A percentile compares a stretch with the other conserved stretches of the same genome.
Evolutionary conservation across 2,329 filamentous ascomycete genomes (phyloP).

Genomic region (Iodosphaeria phyllophila): DNA sequence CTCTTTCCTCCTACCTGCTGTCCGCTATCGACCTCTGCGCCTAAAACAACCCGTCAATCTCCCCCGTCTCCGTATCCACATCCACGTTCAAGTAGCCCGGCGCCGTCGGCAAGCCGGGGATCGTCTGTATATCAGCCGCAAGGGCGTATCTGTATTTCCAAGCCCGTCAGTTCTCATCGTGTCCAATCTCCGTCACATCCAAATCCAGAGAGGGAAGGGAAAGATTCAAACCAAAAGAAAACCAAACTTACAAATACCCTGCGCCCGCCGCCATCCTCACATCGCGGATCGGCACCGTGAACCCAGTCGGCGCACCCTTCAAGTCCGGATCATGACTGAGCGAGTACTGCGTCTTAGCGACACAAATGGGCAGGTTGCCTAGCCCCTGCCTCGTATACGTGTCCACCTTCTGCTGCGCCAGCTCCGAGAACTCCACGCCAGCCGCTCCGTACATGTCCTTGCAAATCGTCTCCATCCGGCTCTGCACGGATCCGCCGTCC

Average conservation of each 20-base stretch:
- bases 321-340: slow-evolving; percentile 81
- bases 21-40: too few relatives aligned
- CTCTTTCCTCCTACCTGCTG: too few relatives aligned
- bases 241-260: slow-evolving; percentile 56
- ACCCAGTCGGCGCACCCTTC: slow-evolving; percentile 88
- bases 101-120: slow-evolving; percentile 84
- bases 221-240: slow-evolving; percentile 1
- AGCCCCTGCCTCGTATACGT: slow-evolving; percentile 87
- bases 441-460: slow-evolving; percentile 88
- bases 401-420: slow-evolving; percentile 91
- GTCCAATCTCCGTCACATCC: not conserved
- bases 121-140: slow-evolving; percentile 95
- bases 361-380: slow-evolving; percentile 81
- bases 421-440: slow-evolving; percentile 79
- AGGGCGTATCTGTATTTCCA: slow-evolving; percentile 69
- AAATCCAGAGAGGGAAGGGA: not conserved
- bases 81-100: slow-evolving; percentile 94
- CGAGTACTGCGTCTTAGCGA: slow-evolving; percentile 97
- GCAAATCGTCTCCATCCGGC: slow-evolving; percentile 80
- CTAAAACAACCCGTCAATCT: slow-evolving; percentile 81
- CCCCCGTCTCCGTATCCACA: slow-evolving; percentile 62
- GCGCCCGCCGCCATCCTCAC: slow-evolving; percentile 87
- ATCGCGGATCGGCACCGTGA: slow-evolving; percentile 86
- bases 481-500: slow-evolving; percentile 59
- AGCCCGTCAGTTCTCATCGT: slow-evolving; percentile 1